Base-by-base conservation (phyloP, 2,329 filamentous ascomycete species). In the Fusarium miscanthi region DNA sequence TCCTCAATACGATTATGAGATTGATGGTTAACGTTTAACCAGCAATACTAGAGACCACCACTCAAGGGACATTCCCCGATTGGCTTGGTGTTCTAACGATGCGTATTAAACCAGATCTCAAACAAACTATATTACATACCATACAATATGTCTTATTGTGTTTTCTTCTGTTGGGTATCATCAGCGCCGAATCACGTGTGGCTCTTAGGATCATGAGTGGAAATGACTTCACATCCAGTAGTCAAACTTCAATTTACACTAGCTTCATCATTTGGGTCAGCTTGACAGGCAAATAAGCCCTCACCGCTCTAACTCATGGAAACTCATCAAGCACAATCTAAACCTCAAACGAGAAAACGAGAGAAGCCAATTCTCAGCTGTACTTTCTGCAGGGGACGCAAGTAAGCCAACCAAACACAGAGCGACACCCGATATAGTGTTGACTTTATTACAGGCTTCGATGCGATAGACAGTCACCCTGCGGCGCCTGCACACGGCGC, bases 391-490 rank as follows among this genome's bases (percentile, higher is more conserved):
- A 63, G 62, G 31, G 48, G 59, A 8, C 46, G 61, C 45, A 64
- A 64, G 46, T 65, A 27, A 63, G 59, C 43, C 58, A 27, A 4
- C 12, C 13, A 35, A 25, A 33, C 27, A 30, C 43, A 30, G 8
- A 48, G 21, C 31, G 12, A n/a, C 23, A 17, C 17, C n/a, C 17
- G 23, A 12, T 14, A 14, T 31, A 4, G 17, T 31, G 27, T 54
- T 65, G 35, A 54, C 37, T 10, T 31, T 27, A 21, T n/a, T 25
- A n/a, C 27, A 69, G 64, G 17, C 66, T 69, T 63, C 66, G 64
- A 42, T 69, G 58, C 17, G 37, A 69, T 38, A 68, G 57, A 27
- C 51, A 69, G n/a, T 63, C 64, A 31, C 66, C 64, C 8, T 69
- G 64, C 8, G 52, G 58, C 31, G 58, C 64, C 31, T 69, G 64